Evolutionary conservation across 495 filamentous ascomycete genomes (phyloP).

Genomic region (Penicillium macrosclerotiorum): DNA sequence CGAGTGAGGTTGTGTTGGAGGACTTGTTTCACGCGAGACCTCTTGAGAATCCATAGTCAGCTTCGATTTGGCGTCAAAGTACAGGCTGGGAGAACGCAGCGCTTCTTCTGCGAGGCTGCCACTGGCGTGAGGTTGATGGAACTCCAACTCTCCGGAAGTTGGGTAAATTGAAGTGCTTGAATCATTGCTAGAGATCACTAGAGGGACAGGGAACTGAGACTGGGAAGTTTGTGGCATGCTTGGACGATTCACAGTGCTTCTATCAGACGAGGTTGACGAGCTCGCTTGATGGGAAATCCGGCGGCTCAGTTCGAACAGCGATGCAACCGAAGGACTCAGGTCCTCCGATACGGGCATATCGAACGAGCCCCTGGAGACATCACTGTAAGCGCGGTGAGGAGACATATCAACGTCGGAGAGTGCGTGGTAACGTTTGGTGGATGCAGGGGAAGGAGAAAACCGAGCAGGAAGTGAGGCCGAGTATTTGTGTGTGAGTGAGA

Average conservation of each 20-base stretch:
- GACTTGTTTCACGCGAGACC: neutral
- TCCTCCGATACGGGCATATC: no score
- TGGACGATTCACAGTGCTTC: no score
- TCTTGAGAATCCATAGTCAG: neutral
- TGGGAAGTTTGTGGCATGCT: neutral
- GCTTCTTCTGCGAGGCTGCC: neutral
- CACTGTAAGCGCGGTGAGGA: no score
- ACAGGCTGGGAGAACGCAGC: neutral
- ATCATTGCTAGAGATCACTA: neutral
- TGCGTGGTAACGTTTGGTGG: no score
- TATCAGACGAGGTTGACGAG: no score
- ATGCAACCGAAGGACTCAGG: neutral
- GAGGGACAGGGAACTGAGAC: neutral
- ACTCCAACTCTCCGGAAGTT: neutral
- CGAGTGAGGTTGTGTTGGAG: no score
- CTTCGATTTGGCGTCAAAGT: constrained; percentile 7
- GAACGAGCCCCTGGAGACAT: neutral
- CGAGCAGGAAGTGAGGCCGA: no score
- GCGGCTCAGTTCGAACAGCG: neutral
- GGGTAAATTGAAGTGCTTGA: neutral
- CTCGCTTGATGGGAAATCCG: no score
- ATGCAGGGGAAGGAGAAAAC: no score
- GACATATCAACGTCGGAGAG: no score
- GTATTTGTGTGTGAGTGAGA: no score
- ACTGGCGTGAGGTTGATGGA: neutral